Evolutionary conservation across 306 rosid genomes (phyloP).

Genomic region (Quercus aquifolioides): DNA sequence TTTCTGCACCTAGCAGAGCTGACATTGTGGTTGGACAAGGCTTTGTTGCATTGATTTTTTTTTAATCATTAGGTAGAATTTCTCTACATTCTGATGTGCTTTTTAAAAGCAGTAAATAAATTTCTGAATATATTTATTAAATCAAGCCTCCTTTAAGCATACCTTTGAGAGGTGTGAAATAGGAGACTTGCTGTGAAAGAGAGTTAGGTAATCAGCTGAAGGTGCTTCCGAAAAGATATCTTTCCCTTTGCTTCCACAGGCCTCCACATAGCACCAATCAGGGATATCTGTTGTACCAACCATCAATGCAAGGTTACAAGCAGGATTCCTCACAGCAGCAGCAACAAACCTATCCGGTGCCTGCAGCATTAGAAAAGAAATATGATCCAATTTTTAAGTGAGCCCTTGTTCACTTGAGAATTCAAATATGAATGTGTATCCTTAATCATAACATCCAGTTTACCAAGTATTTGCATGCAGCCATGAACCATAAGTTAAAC

Average conservation of each 20-base stretch:
- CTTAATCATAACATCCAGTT: not conserved
- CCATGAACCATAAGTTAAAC: not conserved
- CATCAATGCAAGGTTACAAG: slow-evolving; percentile 71
- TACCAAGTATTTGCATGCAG: not conserved
- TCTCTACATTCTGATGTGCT: not conserved
- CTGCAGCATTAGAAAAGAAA: slow-evolving; percentile 38
- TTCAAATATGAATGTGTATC: not conserved
- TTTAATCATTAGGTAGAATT: slow-evolving; percentile 10
- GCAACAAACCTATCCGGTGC: slow-evolving; percentile 77
- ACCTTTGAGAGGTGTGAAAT: slow-evolving; percentile 68
- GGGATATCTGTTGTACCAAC: slow-evolving; percentile 84
- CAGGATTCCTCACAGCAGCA: slow-evolving; percentile 74
- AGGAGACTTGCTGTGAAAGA: slow-evolving; percentile 70
- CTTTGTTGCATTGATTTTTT: not conserved
- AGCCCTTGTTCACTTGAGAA: slow-evolving; percentile 3
- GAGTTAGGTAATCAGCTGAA: slow-evolving; percentile 53
- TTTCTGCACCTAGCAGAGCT: not conserved
- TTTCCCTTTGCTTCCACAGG: slow-evolving; percentile 52
- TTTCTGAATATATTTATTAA: not conserved
- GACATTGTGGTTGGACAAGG: not conserved
- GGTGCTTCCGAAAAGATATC: slow-evolving; percentile 45
- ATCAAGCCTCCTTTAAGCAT: slow-evolving; percentile 14
- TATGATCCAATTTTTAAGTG: not conserved
- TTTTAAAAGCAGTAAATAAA: not conserved
- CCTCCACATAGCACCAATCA: slow-evolving; percentile 75